phyloP scores from a whole-genome alignment of 495 filamentous ascomycete genomes.

The Tuber magnatum region DNA sequence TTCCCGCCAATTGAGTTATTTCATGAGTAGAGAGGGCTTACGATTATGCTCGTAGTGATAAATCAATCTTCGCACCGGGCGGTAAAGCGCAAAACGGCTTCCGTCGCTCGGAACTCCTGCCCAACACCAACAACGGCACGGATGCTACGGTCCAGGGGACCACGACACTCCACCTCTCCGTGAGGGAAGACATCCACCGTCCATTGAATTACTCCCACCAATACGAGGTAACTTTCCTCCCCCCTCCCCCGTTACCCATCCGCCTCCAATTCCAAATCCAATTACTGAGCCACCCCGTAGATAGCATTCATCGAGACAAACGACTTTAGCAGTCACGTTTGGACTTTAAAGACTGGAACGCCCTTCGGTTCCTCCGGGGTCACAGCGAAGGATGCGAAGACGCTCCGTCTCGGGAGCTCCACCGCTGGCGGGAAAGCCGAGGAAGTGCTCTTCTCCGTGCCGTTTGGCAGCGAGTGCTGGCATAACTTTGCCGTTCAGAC shows the following conservation, averaged over 20 bases:
- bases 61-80: slow-evolving; percentile 48
- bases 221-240: slow-evolving; percentile 43
- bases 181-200: slow-evolving; percentile 46
- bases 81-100: slow-evolving; percentile 50
- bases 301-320: slow-evolving; percentile 53
- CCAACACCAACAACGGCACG: slow-evolving; percentile 47
- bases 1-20: not conserved
- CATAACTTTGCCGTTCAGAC: slow-evolving; percentile 56
- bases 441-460: slow-evolving; percentile 44
- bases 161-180: slow-evolving; percentile 52
- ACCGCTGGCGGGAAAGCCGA: slow-evolving; percentile 29
- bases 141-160: slow-evolving; percentile 46
- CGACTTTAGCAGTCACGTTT: slow-evolving; percentile 53
- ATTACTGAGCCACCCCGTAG: slow-evolving; percentile 11
- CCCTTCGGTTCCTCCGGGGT: slow-evolving; percentile 14
- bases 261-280: slow-evolving; percentile 42
- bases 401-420: slow-evolving; percentile 24
- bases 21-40: not conserved
- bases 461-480: slow-evolving; percentile 46
- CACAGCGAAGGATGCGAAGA: slow-evolving; percentile 17
- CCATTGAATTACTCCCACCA: slow-evolving; percentile 52
- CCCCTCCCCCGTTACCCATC: not conserved
- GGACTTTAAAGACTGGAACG: slow-evolving; percentile 52
- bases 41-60: slow-evolving; percentile 39
- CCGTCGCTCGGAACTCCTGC: slow-evolving; percentile 51